Evolutionary conservation across 1,284 basidiomycete species (phyloP).

Genomic region (Ganoderma boninense): DNA sequence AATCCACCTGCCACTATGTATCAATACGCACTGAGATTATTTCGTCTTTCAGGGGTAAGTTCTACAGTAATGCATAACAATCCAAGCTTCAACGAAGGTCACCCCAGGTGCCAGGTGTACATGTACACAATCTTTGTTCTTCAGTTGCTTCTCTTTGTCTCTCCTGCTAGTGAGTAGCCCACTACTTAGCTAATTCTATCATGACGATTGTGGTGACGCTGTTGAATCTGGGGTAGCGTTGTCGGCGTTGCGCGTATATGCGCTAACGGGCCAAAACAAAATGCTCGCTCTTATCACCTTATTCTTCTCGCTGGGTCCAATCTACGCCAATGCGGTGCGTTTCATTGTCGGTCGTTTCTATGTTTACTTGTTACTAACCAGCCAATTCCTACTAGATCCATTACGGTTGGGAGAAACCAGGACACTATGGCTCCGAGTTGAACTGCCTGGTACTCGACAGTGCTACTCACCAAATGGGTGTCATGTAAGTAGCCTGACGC

Average conservation of each 20-base stretch:
- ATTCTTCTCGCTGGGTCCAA: constrained; percentile 9
- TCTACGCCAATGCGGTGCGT: constrained; percentile 13
- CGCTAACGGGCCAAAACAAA: constrained; percentile 9
- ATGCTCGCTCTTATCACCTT: constrained; percentile 4
- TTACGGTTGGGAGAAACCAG: constrained; percentile 10
- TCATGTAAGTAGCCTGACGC: constrained; percentile 2
- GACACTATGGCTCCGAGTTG: neutral
- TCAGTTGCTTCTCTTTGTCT: constrained; percentile 10
- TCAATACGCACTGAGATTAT: neutral
- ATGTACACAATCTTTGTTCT: constrained; percentile 6
- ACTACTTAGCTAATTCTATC: neutral
- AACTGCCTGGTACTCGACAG: constrained; percentile 6
- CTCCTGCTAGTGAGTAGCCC: constrained; percentile 6
- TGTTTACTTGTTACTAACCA: neutral
- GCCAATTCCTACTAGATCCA: neutral
- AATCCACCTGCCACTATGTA: neutral
- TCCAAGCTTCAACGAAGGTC: too few relatives aligned
- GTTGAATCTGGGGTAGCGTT: neutral
- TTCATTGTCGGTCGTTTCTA: neutral
- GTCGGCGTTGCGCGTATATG: constrained; percentile 13
- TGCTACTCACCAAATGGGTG: constrained; percentile 6
- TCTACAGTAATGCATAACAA: too few relatives aligned
- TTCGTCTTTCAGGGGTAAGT: neutral
- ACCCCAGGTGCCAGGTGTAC: constrained; percentile 4
- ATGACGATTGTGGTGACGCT: too few relatives aligned